A percentile compares a stretch with the other conserved stretches of the same genome.
These are phyloP conservation scores for Teratosphaeria pseudoeucalypti DNA, from an alignment of 2,329 filamentous ascomycete species.

Conservation along the genomic window DNA sequence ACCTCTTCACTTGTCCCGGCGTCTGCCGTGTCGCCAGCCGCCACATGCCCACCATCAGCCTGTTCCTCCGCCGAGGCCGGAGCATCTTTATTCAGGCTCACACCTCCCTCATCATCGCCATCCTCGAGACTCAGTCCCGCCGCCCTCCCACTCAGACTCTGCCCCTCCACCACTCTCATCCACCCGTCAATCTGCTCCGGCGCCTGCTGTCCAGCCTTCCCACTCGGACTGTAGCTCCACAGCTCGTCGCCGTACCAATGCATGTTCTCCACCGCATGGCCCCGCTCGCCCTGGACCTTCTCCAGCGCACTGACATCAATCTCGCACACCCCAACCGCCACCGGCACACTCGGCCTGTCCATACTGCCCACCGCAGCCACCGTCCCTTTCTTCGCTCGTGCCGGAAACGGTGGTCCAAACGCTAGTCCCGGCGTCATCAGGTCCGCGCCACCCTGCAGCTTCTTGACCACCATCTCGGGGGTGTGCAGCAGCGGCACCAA, in stretches of 20 bases:
- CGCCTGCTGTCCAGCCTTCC: constrained; percentile 41
- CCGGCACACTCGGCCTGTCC: constrained; percentile 49
- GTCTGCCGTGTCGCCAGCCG: constrained; percentile 8
- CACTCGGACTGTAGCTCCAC: constrained; percentile 52
- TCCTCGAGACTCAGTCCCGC: constrained; percentile 31
- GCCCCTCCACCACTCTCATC: constrained; percentile 25
- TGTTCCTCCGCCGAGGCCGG: background rate
- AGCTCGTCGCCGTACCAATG: constrained; percentile 61
- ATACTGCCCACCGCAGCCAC: constrained; percentile 54
- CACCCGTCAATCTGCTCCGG: constrained; percentile 47
- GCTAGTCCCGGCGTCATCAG: constrained; percentile 59
- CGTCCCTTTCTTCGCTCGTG: constrained; percentile 47
- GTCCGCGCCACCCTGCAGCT: constrained; percentile 54
- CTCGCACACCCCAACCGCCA: constrained; percentile 54
- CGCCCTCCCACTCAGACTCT: constrained; percentile 11
- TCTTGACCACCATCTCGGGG: constrained; percentile 49
- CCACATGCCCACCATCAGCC: constrained; percentile 14
- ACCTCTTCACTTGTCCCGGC: constrained; percentile 8
- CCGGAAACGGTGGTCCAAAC: constrained; percentile 53
- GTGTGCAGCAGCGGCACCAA: constrained; percentile 56
- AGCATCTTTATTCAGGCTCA: constrained; percentile 12
- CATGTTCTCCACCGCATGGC: constrained; percentile 53
- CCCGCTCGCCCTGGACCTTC: constrained; percentile 49
- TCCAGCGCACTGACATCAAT: constrained; percentile 49
- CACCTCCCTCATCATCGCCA: constrained; percentile 35